phyloP scores from a whole-genome alignment of 2,329 filamentous ascomycete genomes.

The Colletotrichum tamarilloi region DNA sequence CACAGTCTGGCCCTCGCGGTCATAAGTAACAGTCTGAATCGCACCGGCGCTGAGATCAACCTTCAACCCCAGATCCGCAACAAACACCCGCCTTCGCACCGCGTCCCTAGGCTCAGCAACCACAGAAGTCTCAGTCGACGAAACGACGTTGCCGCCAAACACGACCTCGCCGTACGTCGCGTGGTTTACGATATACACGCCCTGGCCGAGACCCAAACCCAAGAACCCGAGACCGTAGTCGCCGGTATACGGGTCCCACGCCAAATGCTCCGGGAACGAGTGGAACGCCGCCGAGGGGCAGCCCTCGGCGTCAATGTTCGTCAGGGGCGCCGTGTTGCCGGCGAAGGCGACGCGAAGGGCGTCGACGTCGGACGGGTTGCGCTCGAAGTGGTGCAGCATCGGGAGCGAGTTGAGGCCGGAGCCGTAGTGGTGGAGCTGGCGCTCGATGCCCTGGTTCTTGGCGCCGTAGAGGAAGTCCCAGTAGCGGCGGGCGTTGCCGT shows the following conservation, averaged over 20 bases:
- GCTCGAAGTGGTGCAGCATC: conserved; percentile 62
- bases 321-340: conserved; percentile 62
- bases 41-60: conserved; percentile 53
- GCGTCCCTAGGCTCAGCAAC: conserved; percentile 57
- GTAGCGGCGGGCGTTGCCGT: conserved; percentile 69
- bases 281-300: conserved; percentile 68
- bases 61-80: conserved; percentile 56
- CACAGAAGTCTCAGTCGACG: conserved; percentile 36
- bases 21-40: conserved; percentile 41
- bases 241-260: conserved; percentile 67
- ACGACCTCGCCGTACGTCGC: conserved; percentile 56
- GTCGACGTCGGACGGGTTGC: conserved; percentile 57
- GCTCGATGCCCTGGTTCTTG: conserved; percentile 55
- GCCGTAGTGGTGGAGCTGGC: conserved; percentile 71
- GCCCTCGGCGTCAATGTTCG: conserved; percentile 66
- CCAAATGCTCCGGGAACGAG: conserved; percentile 64
- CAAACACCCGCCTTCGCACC: conserved; percentile 58
- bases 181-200: conserved; percentile 60
- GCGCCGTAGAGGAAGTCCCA: conserved; percentile 62
- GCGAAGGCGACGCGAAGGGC: conserved; percentile 65
- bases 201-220: conserved; percentile 60
- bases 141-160: conserved; percentile 58
- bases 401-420: conserved; percentile 68
- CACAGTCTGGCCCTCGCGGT: conserved; percentile 9
- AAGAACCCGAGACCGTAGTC: conserved; percentile 69